Evolutionary conservation across 73 alveolate species (phyloP), one percentile per base, ranked within the genome.

Genomic region (Paramecium caudatum): DNA sequence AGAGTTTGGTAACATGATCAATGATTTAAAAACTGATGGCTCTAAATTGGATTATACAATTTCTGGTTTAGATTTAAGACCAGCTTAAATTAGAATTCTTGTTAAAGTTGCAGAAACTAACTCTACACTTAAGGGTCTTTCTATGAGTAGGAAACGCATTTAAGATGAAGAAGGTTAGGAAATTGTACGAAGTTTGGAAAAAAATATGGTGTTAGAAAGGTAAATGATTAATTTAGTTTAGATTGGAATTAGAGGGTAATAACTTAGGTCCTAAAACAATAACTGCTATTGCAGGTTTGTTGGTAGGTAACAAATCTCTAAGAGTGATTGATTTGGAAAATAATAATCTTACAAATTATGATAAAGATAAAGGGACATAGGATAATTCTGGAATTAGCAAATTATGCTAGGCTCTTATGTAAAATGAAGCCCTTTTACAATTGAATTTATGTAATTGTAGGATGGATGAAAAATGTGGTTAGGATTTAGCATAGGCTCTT

Each of bases 201-300:
- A 91, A 7, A 91, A 91, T 70, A 61, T 17, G 32, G 92, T 86
- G 16, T 30, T 91, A 5, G 95, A 91, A 91, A 91, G 91, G 74
- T 55, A 27, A 23, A 55, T 55, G 25, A 27, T 27, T 19, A 55
- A 55, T 55, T 21, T 55, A 55, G 8, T 27, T 55, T 55, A 55
- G 83, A 30, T 90, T 91, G 25, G 95, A 91, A 46, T 33, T 91
- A 36, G 93, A 91, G 90, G 94, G 95, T 2, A 91, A 91, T 34
- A 21, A 43, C 32, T 69, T 91, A 7, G 95, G 95, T 10, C 90
- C 91, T 36, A 48, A 80, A 32, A 70, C 94, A 0, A 87, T 90
- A 21, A 55, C 69, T 21, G 34, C 50, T 19, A 37, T 90, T 48
- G 94, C 94, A 32, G 90, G 90, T 70, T 55, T 90, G 33, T 90